These are phyloP conservation scores for Multifurca ochricompacta DNA, from an alignment of 768 basidiomycete genomes.

Conservation along the genomic window DNA sequence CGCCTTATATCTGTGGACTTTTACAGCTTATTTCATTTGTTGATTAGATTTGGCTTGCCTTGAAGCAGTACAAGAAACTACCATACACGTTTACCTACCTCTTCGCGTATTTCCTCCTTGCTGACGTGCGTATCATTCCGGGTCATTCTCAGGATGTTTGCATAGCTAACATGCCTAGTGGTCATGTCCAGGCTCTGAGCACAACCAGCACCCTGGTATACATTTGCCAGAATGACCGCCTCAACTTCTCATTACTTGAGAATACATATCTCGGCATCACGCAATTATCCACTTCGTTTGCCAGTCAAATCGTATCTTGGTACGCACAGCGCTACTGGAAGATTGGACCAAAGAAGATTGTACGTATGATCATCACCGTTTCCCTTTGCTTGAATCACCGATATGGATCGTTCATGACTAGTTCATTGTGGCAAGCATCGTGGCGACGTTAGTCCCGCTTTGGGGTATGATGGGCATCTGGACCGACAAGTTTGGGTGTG, in stretches of 20 bases:
- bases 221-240: constrained; percentile 76
- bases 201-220: constrained; percentile 67
- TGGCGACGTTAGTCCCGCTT: constrained; percentile 68
- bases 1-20: too few relatives aligned
- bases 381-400: neutral
- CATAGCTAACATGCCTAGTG: neutral
- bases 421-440: constrained; percentile 72
- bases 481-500: constrained; percentile 65
- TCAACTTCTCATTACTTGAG: constrained; percentile 71
- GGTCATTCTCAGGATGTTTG: neutral
- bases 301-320: constrained; percentile 71
- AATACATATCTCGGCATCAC: constrained; percentile 71
- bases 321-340: constrained; percentile 75
- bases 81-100: constrained; percentile 80
- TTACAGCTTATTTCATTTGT: too few relatives aligned
- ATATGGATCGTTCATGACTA: constrained; percentile 25
- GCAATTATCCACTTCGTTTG: constrained; percentile 67
- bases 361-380: constrained; percentile 36
- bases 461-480: constrained; percentile 86
- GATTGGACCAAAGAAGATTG: constrained; percentile 76
- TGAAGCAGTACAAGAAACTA: constrained; percentile 66
- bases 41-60: constrained; percentile 74
- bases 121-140: constrained; percentile 43
- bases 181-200: constrained; percentile 54
- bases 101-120: constrained; percentile 68